Base-by-base conservation (phyloP, 108 stramenopile genomes). In the Parmales sp. region DNA sequence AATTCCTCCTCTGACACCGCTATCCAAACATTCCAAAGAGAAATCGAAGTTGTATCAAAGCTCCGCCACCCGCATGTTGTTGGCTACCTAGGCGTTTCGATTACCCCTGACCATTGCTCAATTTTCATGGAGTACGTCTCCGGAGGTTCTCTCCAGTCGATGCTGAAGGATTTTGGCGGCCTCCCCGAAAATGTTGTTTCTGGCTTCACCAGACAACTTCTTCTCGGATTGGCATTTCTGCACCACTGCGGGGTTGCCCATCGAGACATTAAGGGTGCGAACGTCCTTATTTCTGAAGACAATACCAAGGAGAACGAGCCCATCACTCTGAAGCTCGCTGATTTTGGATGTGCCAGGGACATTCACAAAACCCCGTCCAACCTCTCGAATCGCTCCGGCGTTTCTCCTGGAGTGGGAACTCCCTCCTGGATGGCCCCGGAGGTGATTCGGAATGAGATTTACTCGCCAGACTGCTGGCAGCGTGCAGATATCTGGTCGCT, bases 361-460 rank as follows among this genome's bases (percentile, higher is more conserved):
- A 6, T 60, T 2, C 43, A 64, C 37, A 20, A 29, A 18, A 71
- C 63, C 9, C 13, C 41, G 41, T 43, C 13, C 7, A 13, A 43
- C 7, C 41, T 13, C 7, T 43, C 13, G 8, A 43, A 43, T 13
- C 41, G 11, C 41, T 13, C 41, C 41, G 11, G 11, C 54, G 36
- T 5, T 11, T 23, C 16, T 48, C 46, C 8, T 6, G 54, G 54
- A 7, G 46, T 64, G 4, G 84, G 84, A 20, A 73, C 81, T 8
- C 70, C 83, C 11, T 76, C 65, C 0, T 85, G 84, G 84, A 85
- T 83, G 80, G 84, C 84, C 13, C 84, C 84, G 0, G 84, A 85
- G 76, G 81, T 86, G 38, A 79, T 86, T 49, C 18, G 69, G 41
- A 22, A 37, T 19, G 73, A 75, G 41, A 37, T 39, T 9, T 28